Base-by-base conservation (phyloP, 192 early-diverging fungal genomes). In the Rhizophagus prolifer region DNA sequence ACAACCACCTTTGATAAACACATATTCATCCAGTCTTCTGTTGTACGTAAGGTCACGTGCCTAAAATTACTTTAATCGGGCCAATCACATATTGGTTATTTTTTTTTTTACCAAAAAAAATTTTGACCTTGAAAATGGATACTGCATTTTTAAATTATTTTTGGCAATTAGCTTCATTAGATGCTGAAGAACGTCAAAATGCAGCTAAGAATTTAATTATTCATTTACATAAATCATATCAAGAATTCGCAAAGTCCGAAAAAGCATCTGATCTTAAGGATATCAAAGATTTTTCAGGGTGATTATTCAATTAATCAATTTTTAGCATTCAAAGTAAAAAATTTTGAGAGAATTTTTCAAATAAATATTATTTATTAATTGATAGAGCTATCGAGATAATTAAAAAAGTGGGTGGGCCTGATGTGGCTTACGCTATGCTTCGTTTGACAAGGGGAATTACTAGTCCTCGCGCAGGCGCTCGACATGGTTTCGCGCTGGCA, bases 401-500 rank as follows among this genome's bases (percentile, higher is more conserved):
- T 47, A 89, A 94, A 68, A 79, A 80, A 71, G 79, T 84, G 50
- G 93, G 90, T 79, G 89, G 92, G 19, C 87, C 88, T 58, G 95
- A 97, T 75, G 91, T 98, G 21, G 81, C 92, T 9, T 99, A 99
- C 78, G 94, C 91, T 0, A 78, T 97, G 14, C 91, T 90, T 80
- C 91, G 98, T 73, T 86, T 99, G 60, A 83, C 97, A 68, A 85
- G 93, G 77, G 98, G 98, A 72, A 84, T 99, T 58, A 88, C 94
- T 30, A 93, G 91, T 62, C 88, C 92, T 12, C 88, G 96, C 50
- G 90, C 94, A 63, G 95, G 91, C 23, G 96, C 98, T 16, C 86
- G 98, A 60, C 96, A 98, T 73, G 98, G 98, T 9, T 99, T 96
- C 83, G 89, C 96, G 21, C 85, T 97, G n/a, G 95, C 95, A 10